Conservation (phyloP, 2,329 filamentous ascomycete species). For the Ophiocordyceps australis region DNA sequence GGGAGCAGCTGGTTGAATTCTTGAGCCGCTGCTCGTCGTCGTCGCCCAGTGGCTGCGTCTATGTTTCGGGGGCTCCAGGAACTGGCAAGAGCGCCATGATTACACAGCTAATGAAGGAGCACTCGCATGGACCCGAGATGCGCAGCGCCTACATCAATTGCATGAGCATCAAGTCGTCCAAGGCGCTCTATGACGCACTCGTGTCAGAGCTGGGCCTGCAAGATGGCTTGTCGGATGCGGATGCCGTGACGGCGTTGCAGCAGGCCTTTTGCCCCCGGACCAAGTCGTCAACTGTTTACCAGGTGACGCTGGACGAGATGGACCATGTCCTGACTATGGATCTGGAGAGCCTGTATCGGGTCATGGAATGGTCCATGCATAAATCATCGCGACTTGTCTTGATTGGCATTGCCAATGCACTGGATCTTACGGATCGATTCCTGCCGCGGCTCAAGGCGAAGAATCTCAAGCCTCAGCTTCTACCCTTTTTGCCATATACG, state of each 20-base stretch:
- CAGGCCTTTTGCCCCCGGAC: conserved; percentile 50
- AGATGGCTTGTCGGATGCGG: conserved; percentile 40
- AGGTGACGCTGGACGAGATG: conserved; percentile 90
- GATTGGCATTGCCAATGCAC: conserved; percentile 86
- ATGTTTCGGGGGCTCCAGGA: conserved; percentile 87
- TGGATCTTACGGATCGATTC: conserved; percentile 90
- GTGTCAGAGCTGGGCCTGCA: conserved; percentile 49
- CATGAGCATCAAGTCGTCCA: conserved; percentile 84
- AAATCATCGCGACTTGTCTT: conserved; percentile 64
- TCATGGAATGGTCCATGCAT: conserved; percentile 94
- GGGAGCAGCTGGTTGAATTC: conserved; percentile 49
- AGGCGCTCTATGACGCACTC: conserved; percentile 68
- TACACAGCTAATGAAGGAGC: conserved; percentile 51
- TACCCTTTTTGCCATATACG: conserved; percentile 87
- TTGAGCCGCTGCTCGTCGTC: conserved; percentile 43
- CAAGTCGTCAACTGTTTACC: conserved; percentile 38
- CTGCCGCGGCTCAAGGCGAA: conserved; percentile 83
- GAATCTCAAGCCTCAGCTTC: conserved; percentile 73
- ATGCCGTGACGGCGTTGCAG: conserved; percentile 50
- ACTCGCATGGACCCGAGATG: conserved; percentile 32
- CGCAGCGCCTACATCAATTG: conserved; percentile 79
- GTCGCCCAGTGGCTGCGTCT: conserved; percentile 61
- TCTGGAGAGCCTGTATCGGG: conserved; percentile 69
- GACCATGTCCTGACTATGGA: conserved; percentile 85
- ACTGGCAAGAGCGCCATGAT: conserved; percentile 96